These are phyloP conservation scores for Sporothrix inflata DNA, from an alignment of 2,329 filamentous ascomycete genomes.

Conservation along the genomic window DNA sequence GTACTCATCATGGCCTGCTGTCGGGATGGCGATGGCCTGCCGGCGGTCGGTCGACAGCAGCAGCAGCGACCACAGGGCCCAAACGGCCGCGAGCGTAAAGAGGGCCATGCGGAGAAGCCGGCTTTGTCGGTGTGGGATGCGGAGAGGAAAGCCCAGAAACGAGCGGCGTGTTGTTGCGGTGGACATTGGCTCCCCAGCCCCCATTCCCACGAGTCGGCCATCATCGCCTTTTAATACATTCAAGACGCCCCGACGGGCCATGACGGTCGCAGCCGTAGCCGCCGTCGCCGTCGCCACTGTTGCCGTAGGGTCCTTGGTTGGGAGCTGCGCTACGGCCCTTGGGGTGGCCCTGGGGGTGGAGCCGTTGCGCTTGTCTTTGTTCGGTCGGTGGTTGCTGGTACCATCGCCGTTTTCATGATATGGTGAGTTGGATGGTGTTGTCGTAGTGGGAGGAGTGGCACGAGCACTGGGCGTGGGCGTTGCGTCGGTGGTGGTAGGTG, in stretches of 20 bases:
- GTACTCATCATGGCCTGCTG: neutral
- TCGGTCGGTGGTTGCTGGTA: neutral
- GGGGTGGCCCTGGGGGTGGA: neutral
- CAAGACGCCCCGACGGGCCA: neutral
- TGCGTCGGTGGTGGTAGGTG: neutral
- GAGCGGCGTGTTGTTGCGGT: neutral
- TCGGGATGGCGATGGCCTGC: neutral
- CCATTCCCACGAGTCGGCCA: neutral
- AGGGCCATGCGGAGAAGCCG: constrained; percentile 14
- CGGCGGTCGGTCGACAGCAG: neutral
- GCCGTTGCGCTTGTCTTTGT: neutral
- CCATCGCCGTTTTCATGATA: neutral
- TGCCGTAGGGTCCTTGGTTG: neutral
- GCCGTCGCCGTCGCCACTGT: neutral
- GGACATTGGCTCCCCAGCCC: neutral
- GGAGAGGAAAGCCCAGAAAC: neutral
- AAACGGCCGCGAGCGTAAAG: constrained; percentile 13
- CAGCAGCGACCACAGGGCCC: constrained; percentile 19
- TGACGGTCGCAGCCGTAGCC: neutral
- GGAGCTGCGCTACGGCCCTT: neutral
- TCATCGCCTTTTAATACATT: constrained; percentile 13
- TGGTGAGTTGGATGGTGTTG: no score
- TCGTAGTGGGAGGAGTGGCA: no score
- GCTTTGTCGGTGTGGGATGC: neutral
- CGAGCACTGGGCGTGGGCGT: neutral